Conservation (phyloP, 768 basidiomycete genomes). For the Tremella fuciformis region DNA sequence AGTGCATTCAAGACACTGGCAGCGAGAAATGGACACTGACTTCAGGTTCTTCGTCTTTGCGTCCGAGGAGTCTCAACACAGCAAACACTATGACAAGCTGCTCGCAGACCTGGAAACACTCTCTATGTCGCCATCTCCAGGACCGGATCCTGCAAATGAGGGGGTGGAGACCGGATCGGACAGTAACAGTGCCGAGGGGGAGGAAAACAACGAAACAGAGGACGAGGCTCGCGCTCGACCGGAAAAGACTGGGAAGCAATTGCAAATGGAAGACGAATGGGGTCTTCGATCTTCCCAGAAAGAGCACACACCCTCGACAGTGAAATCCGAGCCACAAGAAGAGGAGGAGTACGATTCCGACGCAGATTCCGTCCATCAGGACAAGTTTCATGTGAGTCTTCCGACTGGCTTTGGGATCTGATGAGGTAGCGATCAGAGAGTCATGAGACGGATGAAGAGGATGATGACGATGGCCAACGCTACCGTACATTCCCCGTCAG, state of each 20-base stretch:
- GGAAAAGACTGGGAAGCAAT: slow-evolving; percentile 19
- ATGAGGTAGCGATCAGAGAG: not conserved
- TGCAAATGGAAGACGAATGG: slow-evolving; percentile 34
- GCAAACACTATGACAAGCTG: slow-evolving; percentile 34
- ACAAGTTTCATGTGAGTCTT: no score
- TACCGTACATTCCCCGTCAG: no score
- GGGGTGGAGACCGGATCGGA: not conserved
- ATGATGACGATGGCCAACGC: not conserved
- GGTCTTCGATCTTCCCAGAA: slow-evolving; percentile 3
- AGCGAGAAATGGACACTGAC: not conserved
- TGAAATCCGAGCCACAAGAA: not conserved
- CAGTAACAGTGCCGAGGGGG: slow-evolving; percentile 1
- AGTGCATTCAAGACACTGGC: slow-evolving; percentile 54
- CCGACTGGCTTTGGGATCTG: no score
- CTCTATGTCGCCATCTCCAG: slow-evolving; percentile 6
- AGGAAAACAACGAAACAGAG: no score
- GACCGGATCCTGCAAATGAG: slow-evolving; percentile 6
- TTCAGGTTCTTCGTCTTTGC: slow-evolving; percentile 40
- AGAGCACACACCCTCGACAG: not conserved
- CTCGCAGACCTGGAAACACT: slow-evolving; percentile 37
- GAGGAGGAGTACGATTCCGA: slow-evolving; percentile 31
- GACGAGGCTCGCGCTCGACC: not conserved
- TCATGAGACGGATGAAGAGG: slow-evolving; percentile 1
- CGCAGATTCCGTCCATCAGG: not conserved
- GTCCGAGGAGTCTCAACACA: slow-evolving; percentile 39